phyloP scores from a whole-genome alignment of 306 rosid genomes.

The Begonia fuchsioides region DNA sequence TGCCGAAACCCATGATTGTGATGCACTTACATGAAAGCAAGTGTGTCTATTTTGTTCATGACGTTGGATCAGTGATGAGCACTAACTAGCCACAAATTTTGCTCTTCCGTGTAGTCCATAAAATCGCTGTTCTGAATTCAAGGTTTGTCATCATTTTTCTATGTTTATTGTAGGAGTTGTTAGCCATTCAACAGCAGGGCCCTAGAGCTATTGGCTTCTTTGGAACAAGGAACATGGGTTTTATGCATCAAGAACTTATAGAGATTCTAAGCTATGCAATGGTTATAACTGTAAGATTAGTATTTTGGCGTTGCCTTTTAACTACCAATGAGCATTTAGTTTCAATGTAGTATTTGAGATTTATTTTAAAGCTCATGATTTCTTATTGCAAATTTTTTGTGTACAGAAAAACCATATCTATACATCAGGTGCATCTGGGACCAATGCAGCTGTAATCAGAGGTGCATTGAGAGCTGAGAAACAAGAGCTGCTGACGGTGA shows the following conservation, averaged over 20 bases:
- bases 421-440: constrained; percentile 99
- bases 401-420: constrained; percentile 86
- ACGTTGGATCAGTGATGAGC: too few species aligned
- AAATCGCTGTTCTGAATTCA: not conserved
- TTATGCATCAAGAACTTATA: constrained; percentile 95
- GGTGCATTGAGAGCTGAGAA: constrained; percentile 99
- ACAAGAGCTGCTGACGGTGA: constrained; percentile 94
- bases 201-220: constrained; percentile 96
- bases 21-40: too few species aligned
- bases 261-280: constrained; percentile 99
- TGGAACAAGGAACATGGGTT: constrained; percentile 98
- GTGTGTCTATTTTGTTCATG: too few species aligned
- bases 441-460: constrained; percentile 98
- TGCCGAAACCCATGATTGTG: too few species aligned
- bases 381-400: constrained; percentile 12
- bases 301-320: not conserved
- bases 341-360: not conserved
- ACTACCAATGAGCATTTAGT: not conserved
- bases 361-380: constrained; percentile 1
- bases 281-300: constrained; percentile 91
- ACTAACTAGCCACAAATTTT: not conserved
- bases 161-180: constrained; percentile 49
- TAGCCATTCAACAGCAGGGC: constrained; percentile 99
- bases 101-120: not conserved
- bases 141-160: not conserved